These are phyloP conservation scores for Graphilbum sp. DNA, from an alignment of 2,329 filamentous ascomycete species.

Conservation along the genomic window DNA sequence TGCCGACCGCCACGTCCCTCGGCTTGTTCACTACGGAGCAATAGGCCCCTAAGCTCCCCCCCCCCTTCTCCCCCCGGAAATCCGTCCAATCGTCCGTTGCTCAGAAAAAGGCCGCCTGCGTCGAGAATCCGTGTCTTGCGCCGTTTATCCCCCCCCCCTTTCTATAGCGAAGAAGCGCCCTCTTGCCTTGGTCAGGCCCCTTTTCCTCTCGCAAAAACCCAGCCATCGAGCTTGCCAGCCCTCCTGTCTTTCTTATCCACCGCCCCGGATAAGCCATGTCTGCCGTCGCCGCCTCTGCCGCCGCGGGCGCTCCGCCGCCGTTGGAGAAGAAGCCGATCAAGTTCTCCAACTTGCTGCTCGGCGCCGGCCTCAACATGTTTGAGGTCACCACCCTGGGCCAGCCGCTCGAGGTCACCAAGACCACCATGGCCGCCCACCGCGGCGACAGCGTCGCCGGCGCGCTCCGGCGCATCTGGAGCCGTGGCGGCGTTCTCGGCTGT, in stretches of 20 bases:
- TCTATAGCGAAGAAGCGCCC: conserved; percentile 63
- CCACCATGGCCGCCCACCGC: conserved; percentile 97
- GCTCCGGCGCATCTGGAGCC: conserved; percentile 76
- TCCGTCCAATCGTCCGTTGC: too few relatives aligned
- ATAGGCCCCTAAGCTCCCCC: too few relatives aligned
- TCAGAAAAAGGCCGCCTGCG: too few relatives aligned
- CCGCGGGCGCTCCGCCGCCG: conserved; percentile 29
- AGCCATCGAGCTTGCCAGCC: neutral
- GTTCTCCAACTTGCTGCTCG: conserved; percentile 96
- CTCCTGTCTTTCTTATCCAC: conserved; percentile 11
- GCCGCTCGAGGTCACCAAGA: conserved; percentile 97
- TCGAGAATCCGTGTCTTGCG: too few relatives aligned
- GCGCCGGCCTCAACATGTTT: conserved; percentile 89
- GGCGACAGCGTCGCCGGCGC: conserved; percentile 70
- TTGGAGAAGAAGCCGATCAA: conserved; percentile 99
- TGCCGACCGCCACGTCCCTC: too few relatives aligned
- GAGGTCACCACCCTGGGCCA: conserved; percentile 56
- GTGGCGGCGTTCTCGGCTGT: conserved; percentile 91
- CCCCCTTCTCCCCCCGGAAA: too few relatives aligned
- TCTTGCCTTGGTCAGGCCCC: conserved; percentile 97
- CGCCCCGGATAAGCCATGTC: conserved; percentile 37
- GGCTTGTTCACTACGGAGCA: too few relatives aligned
- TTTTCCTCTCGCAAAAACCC: neutral
- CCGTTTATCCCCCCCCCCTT: conserved; percentile 1
- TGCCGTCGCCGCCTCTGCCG: conserved; percentile 32